These are phyloP conservation scores for Mycena capillaripes DNA, from an alignment of 768 basidiomycete genomes.

Conservation along the genomic window DNA sequence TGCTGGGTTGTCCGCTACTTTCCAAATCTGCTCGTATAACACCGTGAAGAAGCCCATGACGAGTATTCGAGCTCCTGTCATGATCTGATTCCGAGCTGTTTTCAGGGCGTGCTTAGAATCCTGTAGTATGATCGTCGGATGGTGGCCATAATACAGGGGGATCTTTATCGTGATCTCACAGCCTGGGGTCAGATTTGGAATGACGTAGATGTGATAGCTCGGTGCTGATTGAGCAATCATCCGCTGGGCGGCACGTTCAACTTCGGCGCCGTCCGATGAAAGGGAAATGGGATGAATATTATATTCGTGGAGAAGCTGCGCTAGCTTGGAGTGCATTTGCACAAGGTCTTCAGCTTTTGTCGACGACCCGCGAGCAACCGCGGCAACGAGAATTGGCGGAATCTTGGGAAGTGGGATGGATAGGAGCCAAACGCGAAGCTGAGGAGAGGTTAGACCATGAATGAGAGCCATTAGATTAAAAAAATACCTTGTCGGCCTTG, in stretches of 20 bases:
- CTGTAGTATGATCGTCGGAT: slow-evolving; percentile 46
- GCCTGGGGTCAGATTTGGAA: background rate
- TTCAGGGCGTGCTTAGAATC: slow-evolving; percentile 54
- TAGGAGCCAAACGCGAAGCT: slow-evolving; percentile 9
- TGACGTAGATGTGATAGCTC: background rate
- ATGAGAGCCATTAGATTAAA: background rate
- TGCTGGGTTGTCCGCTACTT: slow-evolving; percentile 26
- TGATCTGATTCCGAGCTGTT: slow-evolving; percentile 51
- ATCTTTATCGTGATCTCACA: background rate
- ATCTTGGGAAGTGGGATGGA: slow-evolving; percentile 37
- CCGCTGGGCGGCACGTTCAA: slow-evolving; percentile 46
- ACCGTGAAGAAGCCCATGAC: slow-evolving; percentile 39
- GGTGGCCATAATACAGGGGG: slow-evolving; percentile 31
- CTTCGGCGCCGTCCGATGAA: slow-evolving; percentile 50
- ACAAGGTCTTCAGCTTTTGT: slow-evolving; percentile 39
- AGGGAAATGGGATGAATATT: slow-evolving; percentile 46
- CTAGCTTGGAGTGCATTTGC: slow-evolving; percentile 23
- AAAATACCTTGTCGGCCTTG: slow-evolving; percentile 36
- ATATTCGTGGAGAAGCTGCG: slow-evolving; percentile 40
- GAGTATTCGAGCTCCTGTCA: slow-evolving; percentile 47
- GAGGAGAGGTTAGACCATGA: background rate
- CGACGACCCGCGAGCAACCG: slow-evolving; percentile 42
- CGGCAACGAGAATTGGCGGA: slow-evolving; percentile 51
- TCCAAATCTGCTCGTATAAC: slow-evolving; percentile 39
- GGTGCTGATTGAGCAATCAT: slow-evolving; percentile 22